Percentiles rank a stretch among this genome's conserved stretches.
phyloP scores from a whole-genome alignment of 306 rosid species.

The Castanospermum australe region DNA sequence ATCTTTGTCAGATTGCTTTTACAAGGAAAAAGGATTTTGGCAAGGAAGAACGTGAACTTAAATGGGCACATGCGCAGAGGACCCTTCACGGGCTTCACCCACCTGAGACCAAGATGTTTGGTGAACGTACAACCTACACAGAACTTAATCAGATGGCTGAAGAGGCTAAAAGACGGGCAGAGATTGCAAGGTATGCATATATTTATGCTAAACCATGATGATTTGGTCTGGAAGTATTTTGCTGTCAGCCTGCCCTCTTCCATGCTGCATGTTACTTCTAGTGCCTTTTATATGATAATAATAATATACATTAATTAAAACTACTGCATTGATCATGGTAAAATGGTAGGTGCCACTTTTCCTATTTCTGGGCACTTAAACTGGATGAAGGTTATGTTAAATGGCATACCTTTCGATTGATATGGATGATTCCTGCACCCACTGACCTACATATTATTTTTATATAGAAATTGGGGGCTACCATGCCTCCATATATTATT shows the following conservation, averaged over 20 bases:
- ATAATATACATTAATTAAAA: background rate
- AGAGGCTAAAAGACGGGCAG: constrained; percentile 82
- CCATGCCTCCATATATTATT: background rate
- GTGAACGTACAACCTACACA: constrained; percentile 46
- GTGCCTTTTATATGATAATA: background rate
- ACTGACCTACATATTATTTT: background rate
- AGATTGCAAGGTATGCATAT: constrained; percentile 67
- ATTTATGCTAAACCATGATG: background rate
- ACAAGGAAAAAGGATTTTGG: constrained; percentile 81
- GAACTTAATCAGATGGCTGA: constrained; percentile 85
- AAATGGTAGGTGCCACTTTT: background rate
- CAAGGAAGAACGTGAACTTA: constrained; percentile 80
- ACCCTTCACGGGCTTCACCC: constrained; percentile 90
- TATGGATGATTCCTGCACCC: background rate
- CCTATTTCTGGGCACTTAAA: background rate
- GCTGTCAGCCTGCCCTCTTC: background rate
- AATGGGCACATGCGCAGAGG: constrained; percentile 83
- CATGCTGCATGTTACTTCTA: background rate
- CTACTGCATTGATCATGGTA: background rate
- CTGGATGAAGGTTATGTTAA: background rate
- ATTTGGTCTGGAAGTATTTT: background rate
- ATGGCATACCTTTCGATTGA: background rate
- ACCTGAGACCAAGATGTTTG: constrained; percentile 62
- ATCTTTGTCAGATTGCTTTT: constrained; percentile 62
- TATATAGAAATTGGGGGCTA: background rate